These are phyloP conservation scores for Dioszegia hungarica DNA, from an alignment of 768 basidiomycete genomes.

Conservation along the genomic window DNA sequence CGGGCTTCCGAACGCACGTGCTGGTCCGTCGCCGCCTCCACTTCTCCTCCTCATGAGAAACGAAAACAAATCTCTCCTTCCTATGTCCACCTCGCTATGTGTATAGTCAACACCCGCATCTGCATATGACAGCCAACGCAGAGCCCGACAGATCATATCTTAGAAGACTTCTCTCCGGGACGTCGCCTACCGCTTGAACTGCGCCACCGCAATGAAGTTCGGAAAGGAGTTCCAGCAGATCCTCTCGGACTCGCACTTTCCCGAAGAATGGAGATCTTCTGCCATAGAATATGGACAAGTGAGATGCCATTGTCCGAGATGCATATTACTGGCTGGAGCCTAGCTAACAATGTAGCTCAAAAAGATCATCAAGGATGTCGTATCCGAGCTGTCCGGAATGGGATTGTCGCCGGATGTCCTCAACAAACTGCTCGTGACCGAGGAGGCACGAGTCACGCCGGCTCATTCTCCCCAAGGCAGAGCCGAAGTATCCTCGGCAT, in stretches of 20 bases:
- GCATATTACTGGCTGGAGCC: background rate
- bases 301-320: background rate
- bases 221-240: conserved; percentile 51
- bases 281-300: conserved; percentile 83
- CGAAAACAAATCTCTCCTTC: too few relatives aligned
- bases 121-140: too few relatives aligned
- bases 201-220: conserved; percentile 46
- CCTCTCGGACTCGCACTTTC: conserved; percentile 55
- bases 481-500: background rate
- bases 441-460: conserved; percentile 9
- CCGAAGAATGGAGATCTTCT: conserved; percentile 69
- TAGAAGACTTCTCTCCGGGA: background rate
- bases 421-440: conserved; percentile 50
- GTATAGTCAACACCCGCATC: too few relatives aligned
- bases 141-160: too few relatives aligned
- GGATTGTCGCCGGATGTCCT: conserved; percentile 57
- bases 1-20: background rate
- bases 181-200: too few relatives aligned
- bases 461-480: background rate
- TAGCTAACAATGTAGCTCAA: conserved; percentile 62
- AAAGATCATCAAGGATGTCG: conserved; percentile 78
- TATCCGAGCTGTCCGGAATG: conserved; percentile 66
- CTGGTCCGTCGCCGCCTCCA: conserved; percentile 1
- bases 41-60: too few relatives aligned
- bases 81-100: too few relatives aligned